These are phyloP conservation scores for Helicocarpus griseus DNA, from an alignment of 2,329 filamentous ascomycete species.

Conservation along the genomic window DNA sequence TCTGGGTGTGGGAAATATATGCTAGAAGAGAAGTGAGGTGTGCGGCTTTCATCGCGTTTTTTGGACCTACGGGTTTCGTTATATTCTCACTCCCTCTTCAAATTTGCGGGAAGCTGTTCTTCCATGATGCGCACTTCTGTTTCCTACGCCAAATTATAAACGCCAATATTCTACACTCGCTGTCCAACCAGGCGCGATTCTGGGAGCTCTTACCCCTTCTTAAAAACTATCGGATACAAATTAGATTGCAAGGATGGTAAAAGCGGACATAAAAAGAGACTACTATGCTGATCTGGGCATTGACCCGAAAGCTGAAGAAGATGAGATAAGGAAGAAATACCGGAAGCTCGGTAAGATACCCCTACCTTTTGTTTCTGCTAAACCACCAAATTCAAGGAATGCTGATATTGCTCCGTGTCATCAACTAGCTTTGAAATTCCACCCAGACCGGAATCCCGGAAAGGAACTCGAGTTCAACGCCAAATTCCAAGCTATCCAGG, in stretches of 20 bases:
- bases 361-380: not conserved
- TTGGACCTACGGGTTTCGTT: not conserved
- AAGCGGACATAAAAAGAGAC: constrained; percentile 59
- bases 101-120: not conserved
- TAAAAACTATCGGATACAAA: not conserved
- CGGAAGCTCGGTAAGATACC: constrained; percentile 61
- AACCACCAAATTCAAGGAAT: not conserved
- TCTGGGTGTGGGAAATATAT: not conserved
- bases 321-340: constrained; percentile 79
- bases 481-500: constrained; percentile 78
- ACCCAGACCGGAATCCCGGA: constrained; percentile 82
- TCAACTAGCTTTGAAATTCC: constrained; percentile 63
- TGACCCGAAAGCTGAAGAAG: constrained; percentile 53
- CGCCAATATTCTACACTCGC: not conserved
- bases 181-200: not conserved
- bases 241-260: constrained; percentile 48
- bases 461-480: constrained; percentile 68
- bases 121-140: not conserved
- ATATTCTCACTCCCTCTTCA: not conserved
- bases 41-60: not conserved
- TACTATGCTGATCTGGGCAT: constrained; percentile 82
- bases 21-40: not conserved
- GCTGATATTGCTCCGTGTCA: not conserved
- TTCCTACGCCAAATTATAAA: not conserved
- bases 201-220: not conserved